Base-by-base conservation (phyloP, 106 monocot genomes). In the Dendrobium chrysotoxum region DNA sequence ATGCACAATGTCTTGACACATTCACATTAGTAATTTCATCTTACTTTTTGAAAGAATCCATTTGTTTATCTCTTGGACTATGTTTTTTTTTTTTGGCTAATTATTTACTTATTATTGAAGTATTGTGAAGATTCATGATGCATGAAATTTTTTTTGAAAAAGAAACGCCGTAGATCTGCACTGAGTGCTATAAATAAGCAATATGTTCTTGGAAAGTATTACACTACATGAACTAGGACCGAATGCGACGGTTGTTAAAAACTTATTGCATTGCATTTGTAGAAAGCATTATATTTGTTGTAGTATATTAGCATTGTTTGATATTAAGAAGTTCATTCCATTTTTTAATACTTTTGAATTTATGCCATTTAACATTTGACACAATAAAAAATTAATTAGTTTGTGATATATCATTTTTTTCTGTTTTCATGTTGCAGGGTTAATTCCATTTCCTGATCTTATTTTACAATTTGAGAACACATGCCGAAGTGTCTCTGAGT, bases 401-500 rank as follows among this genome's bases (percentile, higher is more conserved):
- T 61, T 61, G 4, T 23, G 4, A 25, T 35, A 31, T 35, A 15
- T 70, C 31, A 35, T 70, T 31, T 40, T 73, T 74, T 17, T 74
- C 1, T 74, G 7, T n/a, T 74, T 42, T 40, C 8, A 21, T 74
- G 41, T n/a, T 84, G 84, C 84, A 92, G 92, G 92, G 47, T 86
- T 89, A 82, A 85, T 92, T 84, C 61, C 90, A 15, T 90, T 92
- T 42, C 70, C 89, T 35, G 89, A 92, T 86, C 82, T 92, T 75
- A 88, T 92, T 81, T 85, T 90, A 75, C 89, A 78, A 44, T 89
- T 92, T 78, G 89, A 92, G 79, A 87, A 82, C 58, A 86, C 92
- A 41, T 92, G 92, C 81, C 81, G 92, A 45, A 82, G 71, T 82
- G 86, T 88, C 28, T 92, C 84, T 2, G 90, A 92, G 82, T 86